Percentiles rank a stretch among this genome's conserved stretches.
Evolutionary conservation across 768 basidiomycete genomes (phyloP).

Genomic region (Piloderma croceum): DNA sequence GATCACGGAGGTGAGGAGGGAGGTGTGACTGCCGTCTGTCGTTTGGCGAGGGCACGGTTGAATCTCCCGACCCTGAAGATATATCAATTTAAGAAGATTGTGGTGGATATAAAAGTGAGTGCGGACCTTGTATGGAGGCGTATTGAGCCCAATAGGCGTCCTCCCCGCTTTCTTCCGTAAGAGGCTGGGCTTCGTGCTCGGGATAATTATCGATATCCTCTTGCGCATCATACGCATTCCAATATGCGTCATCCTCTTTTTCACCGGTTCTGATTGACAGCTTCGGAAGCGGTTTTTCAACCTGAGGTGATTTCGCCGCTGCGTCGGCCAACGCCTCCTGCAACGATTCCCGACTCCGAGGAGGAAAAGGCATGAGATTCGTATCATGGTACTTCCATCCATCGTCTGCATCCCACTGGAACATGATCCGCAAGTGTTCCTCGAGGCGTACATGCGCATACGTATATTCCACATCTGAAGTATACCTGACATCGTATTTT

Average conservation of each 20-base stretch:
- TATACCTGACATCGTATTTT: slow-evolving; percentile 26
- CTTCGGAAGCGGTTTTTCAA: too few species aligned
- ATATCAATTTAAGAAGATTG: background rate
- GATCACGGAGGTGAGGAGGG: background rate
- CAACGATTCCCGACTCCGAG: slow-evolving; percentile 25
- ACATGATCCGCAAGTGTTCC: slow-evolving; percentile 51
- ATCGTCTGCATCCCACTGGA: slow-evolving; percentile 53
- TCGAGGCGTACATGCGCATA: slow-evolving; percentile 46
- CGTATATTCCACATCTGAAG: slow-evolving; percentile 45
- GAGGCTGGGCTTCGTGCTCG: slow-evolving; percentile 8
- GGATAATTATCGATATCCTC: slow-evolving; percentile 23
- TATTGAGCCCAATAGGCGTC: slow-evolving; percentile 80
- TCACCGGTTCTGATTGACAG: too few species aligned
- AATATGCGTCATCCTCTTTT: slow-evolving; percentile 55
- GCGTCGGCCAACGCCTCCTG: too few species aligned
- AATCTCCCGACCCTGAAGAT: slow-evolving; percentile 61
- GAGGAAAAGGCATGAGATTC: slow-evolving; percentile 66
- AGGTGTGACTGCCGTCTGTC: slow-evolving; percentile 14
- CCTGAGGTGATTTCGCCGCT: too few species aligned
- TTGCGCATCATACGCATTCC: slow-evolving; percentile 54
- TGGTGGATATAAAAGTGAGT: background rate
- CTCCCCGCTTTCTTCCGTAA: slow-evolving; percentile 27
- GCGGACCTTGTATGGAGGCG: slow-evolving; percentile 59
- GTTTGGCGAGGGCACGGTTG: slow-evolving; percentile 53
- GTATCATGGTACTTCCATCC: slow-evolving; percentile 71